Evolutionary conservation across 129 eudicot genomes (phyloP).

Genomic region (Centaurea solstitialis): DNA sequence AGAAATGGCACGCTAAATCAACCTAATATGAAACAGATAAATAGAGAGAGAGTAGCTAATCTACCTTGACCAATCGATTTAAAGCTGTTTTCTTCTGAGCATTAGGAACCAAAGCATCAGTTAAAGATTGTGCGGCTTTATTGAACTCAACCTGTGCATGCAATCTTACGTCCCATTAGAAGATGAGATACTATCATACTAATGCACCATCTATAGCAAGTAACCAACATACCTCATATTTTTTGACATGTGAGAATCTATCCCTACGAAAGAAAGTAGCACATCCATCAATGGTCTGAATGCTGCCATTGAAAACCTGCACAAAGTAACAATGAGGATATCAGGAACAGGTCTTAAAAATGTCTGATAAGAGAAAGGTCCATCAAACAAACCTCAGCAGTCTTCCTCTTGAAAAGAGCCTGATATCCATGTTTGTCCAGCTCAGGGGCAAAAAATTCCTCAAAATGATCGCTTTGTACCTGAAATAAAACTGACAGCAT

Average conservation of each 20-base stretch:
- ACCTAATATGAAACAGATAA: no score
- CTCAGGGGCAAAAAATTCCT: slow-evolving; percentile 91
- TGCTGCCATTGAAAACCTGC: slow-evolving; percentile 44
- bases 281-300: slow-evolving; percentile 52
- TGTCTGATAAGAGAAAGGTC: neutral
- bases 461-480: slow-evolving; percentile 95
- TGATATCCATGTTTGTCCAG: slow-evolving; percentile 96
- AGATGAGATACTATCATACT: neutral
- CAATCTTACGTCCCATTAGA: slow-evolving; percentile 9
- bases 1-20: neutral
- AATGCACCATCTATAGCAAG: neutral
- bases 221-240: slow-evolving; percentile 48
- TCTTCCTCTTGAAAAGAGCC: slow-evolving; percentile 82
- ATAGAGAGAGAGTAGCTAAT: neutral
- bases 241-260: slow-evolving; percentile 56
- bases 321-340: neutral
- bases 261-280: slow-evolving; percentile 65
- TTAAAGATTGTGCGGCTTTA: slow-evolving; percentile 61
- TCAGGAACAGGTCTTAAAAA: neutral
- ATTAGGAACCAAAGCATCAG: slow-evolving; percentile 54
- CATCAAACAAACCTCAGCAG: slow-evolving; percentile 64
- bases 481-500: slow-evolving; percentile 25
- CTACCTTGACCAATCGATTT: slow-evolving; percentile 51
- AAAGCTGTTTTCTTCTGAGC: slow-evolving; percentile 54
- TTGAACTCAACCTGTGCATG: slow-evolving; percentile 48